Base-by-base conservation (phyloP, 495 filamentous ascomycete species). In the Oleoguttula mirabilis region DNA sequence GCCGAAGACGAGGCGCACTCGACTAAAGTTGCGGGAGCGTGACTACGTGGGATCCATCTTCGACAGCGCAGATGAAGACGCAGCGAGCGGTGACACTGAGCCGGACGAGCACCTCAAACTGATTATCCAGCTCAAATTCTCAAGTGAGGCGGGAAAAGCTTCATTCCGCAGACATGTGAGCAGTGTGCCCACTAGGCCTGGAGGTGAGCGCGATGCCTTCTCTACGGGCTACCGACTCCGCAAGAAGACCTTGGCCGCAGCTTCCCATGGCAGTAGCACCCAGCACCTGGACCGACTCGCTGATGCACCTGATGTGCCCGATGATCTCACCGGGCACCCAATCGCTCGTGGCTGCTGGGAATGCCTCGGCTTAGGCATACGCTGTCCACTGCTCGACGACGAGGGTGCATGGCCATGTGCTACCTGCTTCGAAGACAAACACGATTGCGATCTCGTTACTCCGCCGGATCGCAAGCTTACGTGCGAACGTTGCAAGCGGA, bases 381-480 rank as follows among this genome's bases (percentile, higher is more conserved):
- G 21, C 4, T 59, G 56, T 35, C 43, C 54, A 3, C 40, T 59
- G 7, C 39, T 55, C 16, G 48, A 57, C 28, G 39, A 55, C 21
- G 43, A 45, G 42, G 16, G 16, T 8, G 25, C 40, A 1, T 57
- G 48, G 31, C 56, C 56, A 6, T 59, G 56, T 37, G 10, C 36
- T 5, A 34, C 33, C 8, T 59, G 56, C 39, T 22, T 16, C 8
- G 48, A 45, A n/a, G 48, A 51, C 23, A 44, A 48, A 14, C 25
- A 34, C 14, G 56, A 57, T 3, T 59, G 56, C 35, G 48, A 57
- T 7, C 39, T 59, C 0, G 35, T 57, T 21, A 48, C 23, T 4
- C 37, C 51, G 16, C 51, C 51, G 3, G 30, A n/a, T 2, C 15
- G 22, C 22, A 59, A 59, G 34, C 50, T 39, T 14, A 41, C 41